Conservation (phyloP, 768 basidiomycete genomes). For the Podaxis sp. region DNA sequence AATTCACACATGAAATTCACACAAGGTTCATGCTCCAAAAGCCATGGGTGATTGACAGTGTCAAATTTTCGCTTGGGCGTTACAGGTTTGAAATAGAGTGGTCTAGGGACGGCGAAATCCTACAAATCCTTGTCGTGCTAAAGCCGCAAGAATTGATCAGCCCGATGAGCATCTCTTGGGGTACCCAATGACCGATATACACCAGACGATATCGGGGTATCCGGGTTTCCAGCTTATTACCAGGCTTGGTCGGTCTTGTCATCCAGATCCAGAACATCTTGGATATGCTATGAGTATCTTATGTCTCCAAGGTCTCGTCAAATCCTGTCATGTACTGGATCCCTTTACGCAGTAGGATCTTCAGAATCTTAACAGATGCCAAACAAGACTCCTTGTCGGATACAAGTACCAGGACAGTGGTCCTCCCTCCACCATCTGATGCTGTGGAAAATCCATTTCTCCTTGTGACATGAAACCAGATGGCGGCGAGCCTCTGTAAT, state of each 20-base stretch:
- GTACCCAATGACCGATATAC: background rate
- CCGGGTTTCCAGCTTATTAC: background rate
- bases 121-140: background rate
- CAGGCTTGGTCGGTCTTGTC: background rate
- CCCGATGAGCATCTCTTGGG: conserved; percentile 1
- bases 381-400: background rate
- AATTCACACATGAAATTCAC: background rate
- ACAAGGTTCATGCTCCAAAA: background rate
- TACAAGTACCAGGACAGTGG: background rate
- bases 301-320: background rate
- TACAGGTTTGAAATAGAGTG: background rate
- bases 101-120: background rate
- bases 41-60: background rate
- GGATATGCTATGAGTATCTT: background rate
- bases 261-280: background rate
- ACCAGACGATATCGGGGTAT: background rate
- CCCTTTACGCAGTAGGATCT: background rate
- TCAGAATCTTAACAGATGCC: background rate
- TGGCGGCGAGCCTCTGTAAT: too few relatives aligned
- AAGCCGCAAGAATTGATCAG: background rate
- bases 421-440: background rate
- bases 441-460: background rate
- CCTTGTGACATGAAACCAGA: background rate
- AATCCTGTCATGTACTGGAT: background rate
- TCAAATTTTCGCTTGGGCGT: background rate